Percentiles rank a stretch among this genome's conserved stretches.
phyloP scores from a whole-genome alignment of 2,329 filamentous ascomycete species.

The Macrophomina phaseolina region DNA sequence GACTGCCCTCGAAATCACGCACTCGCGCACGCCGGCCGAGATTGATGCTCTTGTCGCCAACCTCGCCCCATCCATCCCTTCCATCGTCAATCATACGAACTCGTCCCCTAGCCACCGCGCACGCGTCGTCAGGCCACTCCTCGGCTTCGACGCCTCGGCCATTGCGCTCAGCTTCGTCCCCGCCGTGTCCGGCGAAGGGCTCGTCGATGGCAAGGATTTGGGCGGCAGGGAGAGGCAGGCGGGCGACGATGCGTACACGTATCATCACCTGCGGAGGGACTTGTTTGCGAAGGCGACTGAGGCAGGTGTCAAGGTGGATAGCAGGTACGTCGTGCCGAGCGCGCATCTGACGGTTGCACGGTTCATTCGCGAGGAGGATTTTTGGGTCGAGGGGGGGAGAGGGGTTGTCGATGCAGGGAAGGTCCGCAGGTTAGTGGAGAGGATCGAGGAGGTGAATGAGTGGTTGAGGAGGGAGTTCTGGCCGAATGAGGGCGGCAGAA shows the following conservation, averaged over 20 bases:
- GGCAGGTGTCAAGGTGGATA: conserved; percentile 70
- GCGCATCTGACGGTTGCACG: conserved; percentile 88
- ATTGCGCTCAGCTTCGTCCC: conserved; percentile 88
- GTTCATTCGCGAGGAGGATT: conserved; percentile 72
- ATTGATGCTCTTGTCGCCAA: conserved; percentile 67
- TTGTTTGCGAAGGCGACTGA: conserved; percentile 62
- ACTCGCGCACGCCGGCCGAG: conserved; percentile 73
- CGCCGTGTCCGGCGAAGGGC: conserved; percentile 60
- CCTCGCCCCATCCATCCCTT: conserved; percentile 61
- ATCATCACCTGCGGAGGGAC: conserved; percentile 87
- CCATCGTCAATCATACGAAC: conserved; percentile 70
- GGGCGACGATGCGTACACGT: conserved; percentile 73
- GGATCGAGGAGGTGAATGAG: conserved; percentile 76
- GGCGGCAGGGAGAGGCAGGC: conserved; percentile 34
- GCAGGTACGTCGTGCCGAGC: conserved; percentile 85
- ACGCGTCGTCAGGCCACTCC: conserved; percentile 78
- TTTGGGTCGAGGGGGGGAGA: conserved; percentile 35
- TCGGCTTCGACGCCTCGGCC: conserved; percentile 85
- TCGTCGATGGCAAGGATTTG: not conserved
- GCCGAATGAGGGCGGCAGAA: conserved; percentile 56
- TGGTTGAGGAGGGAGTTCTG: conserved; percentile 77
- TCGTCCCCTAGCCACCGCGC: conserved; percentile 71
- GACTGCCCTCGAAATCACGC: conserved; percentile 83
- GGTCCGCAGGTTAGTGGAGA: conserved; percentile 68
- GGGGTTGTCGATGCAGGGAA: conserved; percentile 53